Base-by-base conservation (phyloP, 441 rosid species). In the Isatis lusitanica region DNA sequence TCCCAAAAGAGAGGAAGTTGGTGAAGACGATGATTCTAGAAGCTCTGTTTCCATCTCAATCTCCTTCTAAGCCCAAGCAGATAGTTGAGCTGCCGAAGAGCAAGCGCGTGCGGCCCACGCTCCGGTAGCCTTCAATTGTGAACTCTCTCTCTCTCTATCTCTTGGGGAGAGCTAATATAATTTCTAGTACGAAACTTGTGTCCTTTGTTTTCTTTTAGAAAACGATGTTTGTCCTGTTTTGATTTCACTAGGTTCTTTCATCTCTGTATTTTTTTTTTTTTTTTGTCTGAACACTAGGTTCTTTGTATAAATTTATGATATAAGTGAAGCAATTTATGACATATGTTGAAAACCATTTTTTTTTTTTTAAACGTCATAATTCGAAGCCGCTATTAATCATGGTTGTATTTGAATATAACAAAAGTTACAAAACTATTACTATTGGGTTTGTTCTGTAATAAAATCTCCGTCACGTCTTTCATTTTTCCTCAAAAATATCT, bases 11-110 rank as follows among this genome's bases (percentile, higher is more conserved):
- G 72, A 76, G 74, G 57, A 79, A 66, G 76, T 15, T 73, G 21
- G 84, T 85, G 48, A 83, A 78, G 73, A 80, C 69, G 5, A 68
- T 76, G 80, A 78, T 83, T 62, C 10, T 83, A 13, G 21, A 83
- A 9, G n/a, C 6, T 38, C 21, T 75, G 24, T 56, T 78, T 51
- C 15, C 26, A 10, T 63, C 61, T 63, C 56, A 66, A 17, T 4
- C 61, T 53, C 65, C 77, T 42, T 38, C 33, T 6, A 60, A 24
- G 33, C 13, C 47, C 21, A 68, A 44, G 7, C 50, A 68, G 3
- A 16, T n/a, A 9, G 7, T 6, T 1, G 63, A 60, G 38, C 52
- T 58, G 26, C 17, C 73, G 46, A 47, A 18, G 2, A 24, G 16
- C 24, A 75, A 60, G 67, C 73, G 69, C 73, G 65, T 42, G 9